phyloP scores from a whole-genome alignment of 371 early-diverging fungal genomes.

The Mortierella sp. region DNA sequence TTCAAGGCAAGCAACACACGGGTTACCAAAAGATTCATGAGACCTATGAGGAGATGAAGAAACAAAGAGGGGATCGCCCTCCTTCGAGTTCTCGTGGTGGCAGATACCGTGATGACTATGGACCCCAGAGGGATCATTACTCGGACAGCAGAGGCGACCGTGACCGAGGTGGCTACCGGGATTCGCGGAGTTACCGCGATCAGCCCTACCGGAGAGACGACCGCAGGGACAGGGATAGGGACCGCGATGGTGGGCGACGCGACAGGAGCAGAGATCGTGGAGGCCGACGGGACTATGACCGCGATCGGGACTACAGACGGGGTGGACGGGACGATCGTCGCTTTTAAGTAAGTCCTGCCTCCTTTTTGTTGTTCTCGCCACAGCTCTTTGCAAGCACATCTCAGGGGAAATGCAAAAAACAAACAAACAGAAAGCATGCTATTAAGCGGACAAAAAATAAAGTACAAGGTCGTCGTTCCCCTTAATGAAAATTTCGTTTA shows the following conservation, averaged over 20 bases:
- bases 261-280: constrained; percentile 51
- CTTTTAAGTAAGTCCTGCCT: constrained; percentile 20
- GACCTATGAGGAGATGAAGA: constrained; percentile 81
- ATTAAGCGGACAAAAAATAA: not conserved
- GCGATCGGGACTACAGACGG: constrained; percentile 48
- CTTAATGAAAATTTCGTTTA: no score
- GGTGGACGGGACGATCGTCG: constrained; percentile 46
- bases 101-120: constrained; percentile 30
- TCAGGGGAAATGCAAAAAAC: not conserved
- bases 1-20: constrained; percentile 91
- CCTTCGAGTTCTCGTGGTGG: constrained; percentile 16
- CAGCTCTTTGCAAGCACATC: not conserved
- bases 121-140: constrained; percentile 44
- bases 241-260: constrained; percentile 32
- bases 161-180: constrained; percentile 51
- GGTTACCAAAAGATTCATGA: constrained; percentile 88
- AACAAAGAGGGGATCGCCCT: constrained; percentile 39
- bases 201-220: constrained; percentile 54
- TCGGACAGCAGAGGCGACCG: constrained; percentile 42
- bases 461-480: not conserved
- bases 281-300: constrained; percentile 47
- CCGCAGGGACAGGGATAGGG: constrained; percentile 50
- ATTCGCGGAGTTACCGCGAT: constrained; percentile 47
- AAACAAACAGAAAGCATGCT: not conserved
- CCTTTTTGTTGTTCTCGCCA: not conserved